phyloP scores from a whole-genome alignment of 2,329 filamentous ascomycete genomes.

The Venturiaceae sp. region DNA sequence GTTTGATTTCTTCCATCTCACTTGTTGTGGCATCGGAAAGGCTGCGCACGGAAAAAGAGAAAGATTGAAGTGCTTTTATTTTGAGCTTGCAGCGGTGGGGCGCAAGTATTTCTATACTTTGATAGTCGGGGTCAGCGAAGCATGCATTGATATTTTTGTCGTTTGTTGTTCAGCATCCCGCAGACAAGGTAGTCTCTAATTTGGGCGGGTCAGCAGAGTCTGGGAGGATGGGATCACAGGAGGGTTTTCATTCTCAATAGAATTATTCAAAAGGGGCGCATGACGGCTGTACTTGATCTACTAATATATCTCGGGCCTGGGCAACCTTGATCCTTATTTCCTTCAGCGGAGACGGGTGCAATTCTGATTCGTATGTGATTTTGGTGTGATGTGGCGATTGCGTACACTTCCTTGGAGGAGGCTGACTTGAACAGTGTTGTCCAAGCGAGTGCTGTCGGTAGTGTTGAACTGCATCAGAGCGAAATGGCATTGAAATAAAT shows the following conservation, averaged over 20 bases:
- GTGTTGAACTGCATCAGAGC: neutral
- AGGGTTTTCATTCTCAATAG: neutral
- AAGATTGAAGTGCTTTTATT: constrained; percentile 18
- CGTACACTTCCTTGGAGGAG: neutral
- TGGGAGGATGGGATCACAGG: neutral
- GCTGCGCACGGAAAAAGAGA: constrained; percentile 6
- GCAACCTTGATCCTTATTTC: neutral
- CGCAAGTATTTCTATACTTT: constrained; percentile 12
- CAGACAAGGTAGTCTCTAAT: neutral
- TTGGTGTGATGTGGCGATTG: neutral
- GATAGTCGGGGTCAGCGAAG: neutral
- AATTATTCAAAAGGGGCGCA: neutral
- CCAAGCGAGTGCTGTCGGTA: neutral
- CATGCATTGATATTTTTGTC: neutral
- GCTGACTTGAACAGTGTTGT: neutral
- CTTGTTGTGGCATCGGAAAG: neutral
- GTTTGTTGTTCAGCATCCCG: neutral
- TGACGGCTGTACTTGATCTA: constrained; percentile 1
- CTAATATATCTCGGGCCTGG: neutral
- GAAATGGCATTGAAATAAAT: neutral
- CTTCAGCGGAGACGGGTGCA: too few relatives aligned
- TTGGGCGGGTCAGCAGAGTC: neutral
- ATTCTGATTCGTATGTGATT: neutral
- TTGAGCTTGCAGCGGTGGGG: constrained; percentile 16
- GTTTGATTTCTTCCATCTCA: constrained; percentile 1